Evolutionary conservation across 2,329 filamentous ascomycete species (phyloP).

Genomic region (Penicillium occitanis): DNA sequence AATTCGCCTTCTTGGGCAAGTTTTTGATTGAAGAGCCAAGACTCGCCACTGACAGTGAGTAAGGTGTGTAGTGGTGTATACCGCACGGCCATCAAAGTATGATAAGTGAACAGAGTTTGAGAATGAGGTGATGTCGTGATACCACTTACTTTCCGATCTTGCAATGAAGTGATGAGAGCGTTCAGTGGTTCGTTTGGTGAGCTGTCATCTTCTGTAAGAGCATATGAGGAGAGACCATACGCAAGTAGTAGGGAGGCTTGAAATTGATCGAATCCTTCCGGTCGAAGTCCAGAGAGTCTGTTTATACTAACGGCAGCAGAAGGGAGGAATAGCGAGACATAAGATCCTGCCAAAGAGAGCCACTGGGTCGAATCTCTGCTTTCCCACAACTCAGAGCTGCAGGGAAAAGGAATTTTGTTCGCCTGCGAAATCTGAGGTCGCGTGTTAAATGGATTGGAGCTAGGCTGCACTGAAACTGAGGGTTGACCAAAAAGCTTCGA

Average conservation of each 20-base stretch:
- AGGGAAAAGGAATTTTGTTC: conserved; percentile 34
- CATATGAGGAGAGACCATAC: conserved; percentile 23
- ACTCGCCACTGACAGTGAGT: conserved; percentile 37
- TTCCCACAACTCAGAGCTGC: conserved; percentile 35
- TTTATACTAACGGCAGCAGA: conserved; percentile 22
- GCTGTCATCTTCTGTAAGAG: conserved; percentile 19
- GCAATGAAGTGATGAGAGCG: conserved; percentile 20
- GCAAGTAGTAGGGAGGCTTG: conserved; percentile 28
- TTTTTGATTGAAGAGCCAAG: conserved; percentile 39
- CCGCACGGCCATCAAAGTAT: conserved; percentile 32
- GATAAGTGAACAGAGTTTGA: conserved; percentile 30
- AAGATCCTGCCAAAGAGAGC: conserved; percentile 26
- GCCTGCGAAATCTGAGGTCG: conserved; percentile 21
- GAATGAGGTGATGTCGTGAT: conserved; percentile 15
- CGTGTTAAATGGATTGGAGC: conserved; percentile 13
- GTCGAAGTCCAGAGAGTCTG: conserved; percentile 8
- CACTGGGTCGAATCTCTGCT: conserved; percentile 30
- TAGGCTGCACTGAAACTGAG: conserved; percentile 30
- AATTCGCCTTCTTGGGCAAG: conserved; percentile 35
- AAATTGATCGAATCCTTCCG: conserved; percentile 26
- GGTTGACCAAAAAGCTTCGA: conserved; percentile 35
- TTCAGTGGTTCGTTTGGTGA: conserved; percentile 16
- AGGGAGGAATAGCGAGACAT: conserved; percentile 23
- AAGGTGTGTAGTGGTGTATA: conserved; percentile 34
- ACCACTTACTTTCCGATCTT: conserved; percentile 3